Percentiles rank a stretch among this genome's conserved stretches.
Evolutionary conservation across 176 grass and related monocot species (phyloP).

Genomic region (Poa annua): DNA sequence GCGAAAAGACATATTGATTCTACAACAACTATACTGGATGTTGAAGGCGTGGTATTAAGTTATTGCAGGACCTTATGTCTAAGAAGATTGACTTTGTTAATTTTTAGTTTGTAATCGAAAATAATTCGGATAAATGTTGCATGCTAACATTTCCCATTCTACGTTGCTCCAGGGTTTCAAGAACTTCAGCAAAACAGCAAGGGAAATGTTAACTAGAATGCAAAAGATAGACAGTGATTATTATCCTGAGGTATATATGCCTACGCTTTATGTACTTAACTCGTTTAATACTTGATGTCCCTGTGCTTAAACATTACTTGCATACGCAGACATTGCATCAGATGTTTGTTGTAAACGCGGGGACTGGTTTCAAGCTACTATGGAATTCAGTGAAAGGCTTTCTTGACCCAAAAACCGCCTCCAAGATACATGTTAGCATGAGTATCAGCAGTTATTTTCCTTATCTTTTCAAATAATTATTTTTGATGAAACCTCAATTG

Average conservation of each 20-base stretch:
- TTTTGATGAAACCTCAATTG: constrained; percentile 29
- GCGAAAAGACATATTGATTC: constrained; percentile 77
- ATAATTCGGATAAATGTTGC: background rate
- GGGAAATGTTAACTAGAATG: constrained; percentile 82
- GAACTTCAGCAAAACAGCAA: constrained; percentile 91
- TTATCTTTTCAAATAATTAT: constrained; percentile 24
- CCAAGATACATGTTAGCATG: constrained; percentile 90
- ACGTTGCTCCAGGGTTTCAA: constrained; percentile 73
- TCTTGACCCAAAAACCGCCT: constrained; percentile 89
- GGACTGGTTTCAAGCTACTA: constrained; percentile 87
- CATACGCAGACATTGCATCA: constrained; percentile 81
- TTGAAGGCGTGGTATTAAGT: constrained; percentile 79
- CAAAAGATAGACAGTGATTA: constrained; percentile 94
- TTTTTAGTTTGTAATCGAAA: constrained; percentile 1
- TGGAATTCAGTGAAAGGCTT: constrained; percentile 98
- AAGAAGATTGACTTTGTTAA: background rate
- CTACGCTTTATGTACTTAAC: constrained; percentile 16
- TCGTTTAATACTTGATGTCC: background rate
- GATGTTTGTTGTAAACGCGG: constrained; percentile 97
- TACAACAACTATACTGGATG: constrained; percentile 86
- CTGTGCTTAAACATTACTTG: constrained; percentile 21
- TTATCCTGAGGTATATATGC: constrained; percentile 79
- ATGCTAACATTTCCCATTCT: background rate
- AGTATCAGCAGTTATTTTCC: constrained; percentile 23
- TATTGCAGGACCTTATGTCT: background rate